A percentile compares a stretch with the other conserved stretches of the same genome.
phyloP scores from a whole-genome alignment of 2,329 filamentous ascomycete species.

The Sphaerulina vaccinii region DNA sequence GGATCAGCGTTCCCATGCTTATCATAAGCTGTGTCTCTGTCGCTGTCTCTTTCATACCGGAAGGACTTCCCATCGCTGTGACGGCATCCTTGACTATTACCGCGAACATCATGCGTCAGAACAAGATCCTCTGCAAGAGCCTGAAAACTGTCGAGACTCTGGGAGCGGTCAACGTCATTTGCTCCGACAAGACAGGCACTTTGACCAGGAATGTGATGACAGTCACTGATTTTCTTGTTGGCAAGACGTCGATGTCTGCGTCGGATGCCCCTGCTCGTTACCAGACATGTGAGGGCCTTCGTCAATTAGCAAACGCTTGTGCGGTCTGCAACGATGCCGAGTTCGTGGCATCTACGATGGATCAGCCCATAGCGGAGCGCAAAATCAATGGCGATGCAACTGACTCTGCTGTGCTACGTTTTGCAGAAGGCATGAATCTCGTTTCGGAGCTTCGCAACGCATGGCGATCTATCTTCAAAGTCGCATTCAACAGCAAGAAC shows the following conservation, averaged over 20 bases:
- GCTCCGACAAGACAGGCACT: conserved; percentile 75
- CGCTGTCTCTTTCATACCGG: conserved; percentile 73
- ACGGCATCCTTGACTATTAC: conserved; percentile 69
- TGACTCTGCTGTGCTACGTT: conserved; percentile 70
- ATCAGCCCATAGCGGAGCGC: conserved; percentile 59
- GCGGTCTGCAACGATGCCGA: conserved; percentile 73
- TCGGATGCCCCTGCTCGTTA: conserved; percentile 50
- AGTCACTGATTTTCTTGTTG: conserved; percentile 67
- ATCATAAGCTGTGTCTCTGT: conserved; percentile 71
- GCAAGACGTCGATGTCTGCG: conserved; percentile 49
- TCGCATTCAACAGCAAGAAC: conserved; percentile 77
- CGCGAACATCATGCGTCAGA: conserved; percentile 72
- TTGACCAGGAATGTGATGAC: conserved; percentile 50
- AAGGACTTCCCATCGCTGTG: conserved; percentile 69
- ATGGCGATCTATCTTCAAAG: conserved; percentile 66
- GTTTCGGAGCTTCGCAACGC: conserved; percentile 59
- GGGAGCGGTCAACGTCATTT: conserved; percentile 70
- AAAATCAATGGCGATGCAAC: conserved; percentile 74
- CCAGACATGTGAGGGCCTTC: conserved; percentile 42
- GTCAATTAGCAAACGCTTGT: conserved; percentile 60
- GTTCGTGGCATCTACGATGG: conserved; percentile 65
- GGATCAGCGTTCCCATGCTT: conserved; percentile 69
- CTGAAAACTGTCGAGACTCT: conserved; percentile 76
- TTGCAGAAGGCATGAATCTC: conserved; percentile 64
- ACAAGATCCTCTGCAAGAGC: conserved; percentile 76